Conservation (phyloP, 2,329 filamentous ascomycete species). For the Aspergillus japonicus region DNA sequence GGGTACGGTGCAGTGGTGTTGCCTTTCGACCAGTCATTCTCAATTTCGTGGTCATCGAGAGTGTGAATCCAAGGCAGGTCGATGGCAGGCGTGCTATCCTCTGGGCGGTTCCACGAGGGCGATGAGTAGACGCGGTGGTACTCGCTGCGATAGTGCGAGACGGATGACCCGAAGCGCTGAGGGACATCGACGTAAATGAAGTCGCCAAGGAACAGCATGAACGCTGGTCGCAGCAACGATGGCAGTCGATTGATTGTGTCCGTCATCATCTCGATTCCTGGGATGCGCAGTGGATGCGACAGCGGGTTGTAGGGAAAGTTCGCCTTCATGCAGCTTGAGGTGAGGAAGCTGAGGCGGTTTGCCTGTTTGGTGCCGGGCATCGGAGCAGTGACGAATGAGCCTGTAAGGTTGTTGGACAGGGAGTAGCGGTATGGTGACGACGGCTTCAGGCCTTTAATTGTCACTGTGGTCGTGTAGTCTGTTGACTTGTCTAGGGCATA, state of each 20-base stretch:
- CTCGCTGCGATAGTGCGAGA: constrained; percentile 79
- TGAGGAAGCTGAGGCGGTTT: constrained; percentile 82
- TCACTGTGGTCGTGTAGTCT: constrained; percentile 76
- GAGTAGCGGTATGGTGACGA: constrained; percentile 79
- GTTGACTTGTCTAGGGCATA: constrained; percentile 69
- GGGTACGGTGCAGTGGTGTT: constrained; percentile 79
- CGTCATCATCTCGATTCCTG: constrained; percentile 74
- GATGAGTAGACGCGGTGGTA: constrained; percentile 96
- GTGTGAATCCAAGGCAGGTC: constrained; percentile 94
- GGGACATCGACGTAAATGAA: constrained; percentile 71
- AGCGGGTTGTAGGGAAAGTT: constrained; percentile 85
- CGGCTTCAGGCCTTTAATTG: constrained; percentile 64
- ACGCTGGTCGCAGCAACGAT: constrained; percentile 50
- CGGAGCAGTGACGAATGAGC: constrained; percentile 77
- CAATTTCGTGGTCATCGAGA: constrained; percentile 93
- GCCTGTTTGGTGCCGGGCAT: constrained; percentile 62
- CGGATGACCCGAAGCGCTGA: constrained; percentile 67
- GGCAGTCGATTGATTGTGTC: constrained; percentile 68
- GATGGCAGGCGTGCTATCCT: constrained; percentile 60
- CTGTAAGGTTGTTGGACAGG: constrained; percentile 82
- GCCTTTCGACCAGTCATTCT: constrained; percentile 79
- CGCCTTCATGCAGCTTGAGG: constrained; percentile 88
- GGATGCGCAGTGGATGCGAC: constrained; percentile 78
- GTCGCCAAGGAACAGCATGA: constrained; percentile 60
- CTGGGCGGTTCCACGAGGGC: constrained; percentile 72